Conservation (phyloP, 2,329 filamentous ascomycete species). For the Ascosphaera aggregata region DNA sequence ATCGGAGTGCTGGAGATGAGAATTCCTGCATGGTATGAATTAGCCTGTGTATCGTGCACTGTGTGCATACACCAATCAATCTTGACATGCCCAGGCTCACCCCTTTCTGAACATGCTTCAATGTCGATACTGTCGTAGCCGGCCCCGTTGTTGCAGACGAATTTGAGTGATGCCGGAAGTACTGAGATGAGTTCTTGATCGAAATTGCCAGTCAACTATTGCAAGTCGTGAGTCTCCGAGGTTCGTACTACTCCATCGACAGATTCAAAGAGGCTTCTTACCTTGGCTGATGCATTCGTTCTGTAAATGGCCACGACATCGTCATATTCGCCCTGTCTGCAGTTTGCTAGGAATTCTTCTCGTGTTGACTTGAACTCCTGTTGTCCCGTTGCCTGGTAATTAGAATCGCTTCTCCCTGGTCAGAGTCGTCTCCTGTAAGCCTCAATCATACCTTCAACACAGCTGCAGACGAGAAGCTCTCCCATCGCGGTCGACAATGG, state of each 20-base stretch:
- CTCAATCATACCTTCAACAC: slow-evolving; percentile 19
- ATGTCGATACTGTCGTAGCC: slow-evolving; percentile 73
- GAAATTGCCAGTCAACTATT: slow-evolving; percentile 44
- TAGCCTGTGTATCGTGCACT: not conserved
- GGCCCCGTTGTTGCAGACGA: slow-evolving; percentile 27
- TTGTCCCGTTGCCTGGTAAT: not conserved
- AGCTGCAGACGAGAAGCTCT: slow-evolving; percentile 17
- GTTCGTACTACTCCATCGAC: no score
- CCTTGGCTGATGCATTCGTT: slow-evolving; percentile 37
- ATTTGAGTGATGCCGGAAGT: slow-evolving; percentile 17
- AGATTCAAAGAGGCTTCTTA: no score
- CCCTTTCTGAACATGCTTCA: slow-evolving; percentile 36
- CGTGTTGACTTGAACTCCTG: slow-evolving; percentile 16
- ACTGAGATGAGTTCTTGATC: slow-evolving; percentile 44
- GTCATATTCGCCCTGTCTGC: slow-evolving; percentile 39
- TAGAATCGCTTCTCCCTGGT: no score
- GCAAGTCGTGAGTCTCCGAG: no score
- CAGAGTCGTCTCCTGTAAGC: no score
- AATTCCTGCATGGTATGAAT: slow-evolving; percentile 28
- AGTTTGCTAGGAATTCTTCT: slow-evolving; percentile 45
- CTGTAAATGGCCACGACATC: slow-evolving; percentile 43
- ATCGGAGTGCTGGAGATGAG: slow-evolving; percentile 62
- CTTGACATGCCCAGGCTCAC: not conserved
- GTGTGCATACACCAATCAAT: not conserved
- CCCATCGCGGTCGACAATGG: slow-evolving; percentile 21